Base-by-base conservation (phyloP, 1,284 basidiomycete species). In the Ceratobasidium sp. region DNA sequence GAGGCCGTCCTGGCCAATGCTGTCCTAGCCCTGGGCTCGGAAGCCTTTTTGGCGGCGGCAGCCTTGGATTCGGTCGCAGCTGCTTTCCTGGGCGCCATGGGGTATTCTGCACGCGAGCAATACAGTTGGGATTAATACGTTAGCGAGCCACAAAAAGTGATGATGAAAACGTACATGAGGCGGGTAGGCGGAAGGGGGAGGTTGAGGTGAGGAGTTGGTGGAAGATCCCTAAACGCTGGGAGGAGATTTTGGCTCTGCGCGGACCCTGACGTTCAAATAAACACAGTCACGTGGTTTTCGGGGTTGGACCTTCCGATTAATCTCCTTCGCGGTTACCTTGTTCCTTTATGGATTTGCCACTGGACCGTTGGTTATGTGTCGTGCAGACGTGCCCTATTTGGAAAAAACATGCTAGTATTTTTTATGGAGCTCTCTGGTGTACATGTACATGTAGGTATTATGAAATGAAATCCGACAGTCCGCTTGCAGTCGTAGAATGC, bases 221-320 rank as follows among this genome's bases (percentile, higher is more conserved):
- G 23, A 30, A 38, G 64, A 44, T 55, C 63, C 11, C 52, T 46
- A 57, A 55, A 46, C 57, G 46, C 47, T 43, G 6, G 11, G 35
- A 54, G 13, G 28, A 66, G 64, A 69, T 69, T 69, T 69, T 69
- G 64, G 64, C 21, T 44, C 35, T 5, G 52, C 26, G 14, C 21
- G 64, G 52, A 69, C 64, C 64, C 64, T 69, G 64, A 57, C 11
- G 35, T 38, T 55, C 52, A 38, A 57, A 47, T 28, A 69, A 69
- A 69, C 64, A 69, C n/a, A 4, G 26, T 69, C 64, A 69, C 64
- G 64, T 69, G 64, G 23, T 67, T 43, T 23, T 18, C 32, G 35
- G 32, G 35, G 35, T 38, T 38, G 35, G 35, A 38, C 35, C 35
- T 38, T 38, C 35, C 35, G 35, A 38, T 38, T 38, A 38, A 38